These are phyloP conservation scores for Suaeda aralocaspica DNA, from an alignment of 148 eudicot genomes.

Conservation along the genomic window DNA sequence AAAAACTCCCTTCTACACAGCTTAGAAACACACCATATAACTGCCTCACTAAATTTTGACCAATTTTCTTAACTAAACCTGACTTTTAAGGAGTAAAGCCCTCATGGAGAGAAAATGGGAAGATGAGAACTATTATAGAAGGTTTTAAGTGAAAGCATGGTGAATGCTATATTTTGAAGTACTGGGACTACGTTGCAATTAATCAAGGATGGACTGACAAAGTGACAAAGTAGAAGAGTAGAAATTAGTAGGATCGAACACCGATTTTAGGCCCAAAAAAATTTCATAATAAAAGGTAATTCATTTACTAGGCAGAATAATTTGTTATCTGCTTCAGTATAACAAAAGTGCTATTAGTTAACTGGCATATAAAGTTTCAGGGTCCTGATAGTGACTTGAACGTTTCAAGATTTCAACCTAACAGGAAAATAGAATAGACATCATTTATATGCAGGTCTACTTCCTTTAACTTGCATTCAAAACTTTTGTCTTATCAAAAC, in stretches of 20 bases:
- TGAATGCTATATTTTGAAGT: too few species aligned
- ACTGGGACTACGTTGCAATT: too few species aligned
- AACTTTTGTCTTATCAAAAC: background rate
- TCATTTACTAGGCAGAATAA: background rate
- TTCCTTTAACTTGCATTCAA: background rate
- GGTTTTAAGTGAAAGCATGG: too few species aligned
- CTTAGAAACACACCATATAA: too few species aligned
- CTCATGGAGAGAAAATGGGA: too few species aligned
- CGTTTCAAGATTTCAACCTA: too few species aligned
- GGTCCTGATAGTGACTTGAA: background rate
- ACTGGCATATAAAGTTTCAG: background rate
- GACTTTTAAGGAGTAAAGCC: too few species aligned
- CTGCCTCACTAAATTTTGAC: too few species aligned
- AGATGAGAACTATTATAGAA: too few species aligned
- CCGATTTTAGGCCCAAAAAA: background rate
- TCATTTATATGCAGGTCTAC: background rate
- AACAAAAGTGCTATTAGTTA: background rate
- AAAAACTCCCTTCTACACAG: too few species aligned
- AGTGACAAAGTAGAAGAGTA: background rate
- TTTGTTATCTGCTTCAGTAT: background rate
- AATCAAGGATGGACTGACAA: too few species aligned
- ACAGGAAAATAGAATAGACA: background rate
- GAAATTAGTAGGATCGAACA: background rate
- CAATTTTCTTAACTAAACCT: too few species aligned
- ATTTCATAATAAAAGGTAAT: background rate